Evolutionary conservation across 2,329 filamentous ascomycete species (phyloP), one percentile per base, ranked within the genome.

Genomic region (Pseudocercospora macadamiae): DNA sequence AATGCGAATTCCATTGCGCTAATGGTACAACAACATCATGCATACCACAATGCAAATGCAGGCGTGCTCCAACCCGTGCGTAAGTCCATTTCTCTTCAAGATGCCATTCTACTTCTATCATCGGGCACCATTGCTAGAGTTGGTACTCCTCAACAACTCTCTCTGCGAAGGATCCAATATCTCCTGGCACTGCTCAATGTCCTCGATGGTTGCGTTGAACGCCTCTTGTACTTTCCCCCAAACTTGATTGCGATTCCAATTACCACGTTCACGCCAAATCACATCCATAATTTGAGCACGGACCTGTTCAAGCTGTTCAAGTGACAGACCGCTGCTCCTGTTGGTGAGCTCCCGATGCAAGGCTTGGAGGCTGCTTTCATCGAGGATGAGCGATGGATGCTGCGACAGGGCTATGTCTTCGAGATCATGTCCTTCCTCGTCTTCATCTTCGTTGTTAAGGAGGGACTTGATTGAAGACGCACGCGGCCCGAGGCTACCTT

Each of bases 251-350:
- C 95, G 86, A 75, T 99, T 95, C 85, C 90, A 95, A 69, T 96
- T 88, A 48, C 86, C 83, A 51, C 92, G 84, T 60, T 83, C 84
- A 61, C 82, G 82, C 95, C 95, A 99, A 44, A 97, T 84, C 63
- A 88, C 86, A 61, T 93, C 89, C 93, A 97, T 97, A 63, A 97
- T 79, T 65, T 89, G 86, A 6, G 92, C 88, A 73, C 93, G 93
- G 72, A 97, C 88, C 75, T 97, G 93, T 79, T 97, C 93, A 18
- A 99, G 79, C 74, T 99, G 93, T 76, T 99, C 95, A 53, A 99
- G 90, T 0, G 88, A 90, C 73, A 90, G 90, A 0, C 90, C 91
- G 18, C 85, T 87, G 1, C 90, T 93, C 44, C 82, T 80, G 25
- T 83, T 76, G 0, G 88, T 86, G 30, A 96, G 78, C 34, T 85